These are phyloP conservation scores for Ammopiptanthus mongolicus DNA, from an alignment of 306 rosid species.

Conservation along the genomic window DNA sequence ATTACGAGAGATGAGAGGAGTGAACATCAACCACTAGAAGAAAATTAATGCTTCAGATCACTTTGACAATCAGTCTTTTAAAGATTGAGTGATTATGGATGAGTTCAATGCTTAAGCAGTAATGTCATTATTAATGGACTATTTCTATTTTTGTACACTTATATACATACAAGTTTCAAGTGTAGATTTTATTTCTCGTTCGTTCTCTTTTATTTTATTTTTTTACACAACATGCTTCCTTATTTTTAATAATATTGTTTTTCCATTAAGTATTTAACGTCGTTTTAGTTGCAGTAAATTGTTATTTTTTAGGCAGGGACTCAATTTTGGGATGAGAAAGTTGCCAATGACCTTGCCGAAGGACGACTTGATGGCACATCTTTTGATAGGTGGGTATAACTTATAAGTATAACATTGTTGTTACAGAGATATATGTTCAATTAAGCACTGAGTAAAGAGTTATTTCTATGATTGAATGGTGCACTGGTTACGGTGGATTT, in stretches of 20 bases:
- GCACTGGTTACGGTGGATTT: neutral
- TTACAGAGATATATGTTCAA: neutral
- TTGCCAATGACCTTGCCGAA: conserved; percentile 76
- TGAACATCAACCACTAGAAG: neutral
- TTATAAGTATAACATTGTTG: conserved; percentile 21
- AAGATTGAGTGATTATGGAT: neutral
- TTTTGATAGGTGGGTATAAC: conserved; percentile 76
- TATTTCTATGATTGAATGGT: neutral
- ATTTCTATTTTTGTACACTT: neutral
- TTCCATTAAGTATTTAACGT: conserved; percentile 6
- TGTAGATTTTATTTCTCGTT: neutral
- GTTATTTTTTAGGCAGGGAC: conserved; percentile 79
- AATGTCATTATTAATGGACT: neutral
- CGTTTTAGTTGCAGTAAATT: conserved; percentile 15
- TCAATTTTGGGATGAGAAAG: conserved; percentile 97
- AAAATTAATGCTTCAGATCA: neutral
- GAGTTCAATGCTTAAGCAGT: neutral
- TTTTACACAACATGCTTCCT: neutral
- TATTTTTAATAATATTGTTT: neutral
- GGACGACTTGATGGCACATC: conserved; percentile 82
- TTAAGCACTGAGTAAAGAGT: neutral
- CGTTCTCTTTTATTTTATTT: neutral
- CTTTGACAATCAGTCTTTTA: too few species aligned
- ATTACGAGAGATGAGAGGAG: too few species aligned
- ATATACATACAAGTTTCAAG: neutral